Evolutionary conservation across 176 grass and related monocot genomes (phyloP), one percentile per base, ranked within the genome.

Genomic region (Triticum turgidum): DNA sequence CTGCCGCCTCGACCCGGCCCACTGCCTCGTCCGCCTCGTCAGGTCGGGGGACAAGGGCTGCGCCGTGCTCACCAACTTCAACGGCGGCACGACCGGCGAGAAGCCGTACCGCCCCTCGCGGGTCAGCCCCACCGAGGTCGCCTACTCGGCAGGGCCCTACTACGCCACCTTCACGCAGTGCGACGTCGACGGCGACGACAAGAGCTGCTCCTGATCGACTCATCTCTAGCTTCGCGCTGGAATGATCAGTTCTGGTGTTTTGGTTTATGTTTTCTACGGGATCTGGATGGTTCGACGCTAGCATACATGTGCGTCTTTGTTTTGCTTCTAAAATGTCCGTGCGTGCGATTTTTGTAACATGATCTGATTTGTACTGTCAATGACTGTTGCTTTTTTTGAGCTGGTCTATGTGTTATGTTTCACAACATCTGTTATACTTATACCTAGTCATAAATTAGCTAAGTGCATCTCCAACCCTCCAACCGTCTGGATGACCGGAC

Each of bases 41-140:
- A 83, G 73, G 9, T 94, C 92, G 17, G 84, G 91, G 29, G 76
- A 90, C 79, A 15, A 30, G 6, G 77, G 17, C 9, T 99, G 97
- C 83, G 88, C 86, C 76, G 66, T 87, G 17, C 14, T 78, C 80
- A 99, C 97, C 69, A 39, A 99, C 87, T 99, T 94, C 89, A 87
- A 93, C 80, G 4, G 33, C 49, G 97, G 97, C 61, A 82, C 1
- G 85, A 10, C 17, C 64, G 97, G 97, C 17, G 71, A 90, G 81
- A 61, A 3, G 9, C 92, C 76, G 1, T 27, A 12, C 14, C 86
- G 84, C 90, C 90, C 81, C 65, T 76, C 66, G 52, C 17, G 15
- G 10, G 42, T 77, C 49, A 39, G 61, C 54, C 82, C 86, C 61
- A 59, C 17, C 76, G 78, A 24, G 39, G 59, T 85, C 13, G 69